phyloP scores from a whole-genome alignment of 2,329 filamentous ascomycete genomes.

The Aspergillus hortae region DNA sequence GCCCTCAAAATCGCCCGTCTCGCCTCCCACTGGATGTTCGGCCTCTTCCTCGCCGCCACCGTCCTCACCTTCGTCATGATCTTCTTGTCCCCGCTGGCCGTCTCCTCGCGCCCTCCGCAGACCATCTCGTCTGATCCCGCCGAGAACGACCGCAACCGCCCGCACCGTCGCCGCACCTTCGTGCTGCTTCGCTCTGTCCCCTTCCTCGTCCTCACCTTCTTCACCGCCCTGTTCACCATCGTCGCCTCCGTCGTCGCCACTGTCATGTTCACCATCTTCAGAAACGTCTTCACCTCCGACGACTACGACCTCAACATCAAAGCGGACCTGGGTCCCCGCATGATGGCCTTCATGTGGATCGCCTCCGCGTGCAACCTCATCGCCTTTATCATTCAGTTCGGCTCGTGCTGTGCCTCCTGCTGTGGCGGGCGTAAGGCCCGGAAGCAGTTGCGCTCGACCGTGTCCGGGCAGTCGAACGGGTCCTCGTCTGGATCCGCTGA shows the following conservation, averaged over 20 bases:
- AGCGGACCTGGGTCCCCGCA: slow-evolving; percentile 65
- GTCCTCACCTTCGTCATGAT: slow-evolving; percentile 70
- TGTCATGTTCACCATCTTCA: slow-evolving; percentile 78
- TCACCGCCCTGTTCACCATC: slow-evolving; percentile 64
- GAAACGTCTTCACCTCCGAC: slow-evolving; percentile 65
- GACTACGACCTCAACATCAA: slow-evolving; percentile 73
- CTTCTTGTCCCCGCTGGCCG: slow-evolving; percentile 56
- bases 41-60: slow-evolving; percentile 71
- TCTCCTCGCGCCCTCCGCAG: slow-evolving; percentile 39
- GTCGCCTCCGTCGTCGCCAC: slow-evolving; percentile 73
- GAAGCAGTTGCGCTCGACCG: slow-evolving; percentile 21
- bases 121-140: slow-evolving; percentile 26
- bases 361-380: slow-evolving; percentile 64
- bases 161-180: slow-evolving; percentile 36
- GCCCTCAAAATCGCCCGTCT: slow-evolving; percentile 71
- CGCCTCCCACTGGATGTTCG: slow-evolving; percentile 84
- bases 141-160: slow-evolving; percentile 24
- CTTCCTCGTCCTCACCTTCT: slow-evolving; percentile 63
- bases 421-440: slow-evolving; percentile 38
- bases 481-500: slow-evolving; percentile 2
- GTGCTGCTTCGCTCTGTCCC: slow-evolving; percentile 56
- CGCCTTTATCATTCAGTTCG: slow-evolving; percentile 69
- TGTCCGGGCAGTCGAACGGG: background rate
- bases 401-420: slow-evolving; percentile 68
- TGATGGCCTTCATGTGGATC: slow-evolving; percentile 91